A percentile compares a stretch with the other conserved stretches of the same genome.
Evolutionary conservation across 768 basidiomycete genomes (phyloP).

Genomic region (Grammothele lineata): DNA sequence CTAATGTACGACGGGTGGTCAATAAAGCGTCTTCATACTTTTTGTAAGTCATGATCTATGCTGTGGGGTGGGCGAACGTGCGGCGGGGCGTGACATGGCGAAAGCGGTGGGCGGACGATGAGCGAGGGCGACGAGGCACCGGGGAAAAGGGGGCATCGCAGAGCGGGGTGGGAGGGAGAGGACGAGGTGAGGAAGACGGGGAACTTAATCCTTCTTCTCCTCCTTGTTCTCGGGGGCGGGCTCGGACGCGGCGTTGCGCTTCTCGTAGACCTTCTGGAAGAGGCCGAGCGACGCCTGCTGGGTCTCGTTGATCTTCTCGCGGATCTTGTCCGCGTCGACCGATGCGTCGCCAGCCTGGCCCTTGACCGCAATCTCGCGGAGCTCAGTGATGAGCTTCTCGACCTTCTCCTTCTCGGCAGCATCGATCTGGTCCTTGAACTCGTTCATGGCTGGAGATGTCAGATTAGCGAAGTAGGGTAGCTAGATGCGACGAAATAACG

Average conservation of each 20-base stretch:
- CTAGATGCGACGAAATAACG: slow-evolving; percentile 28
- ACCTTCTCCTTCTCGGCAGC: slow-evolving; percentile 93
- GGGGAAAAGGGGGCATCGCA: background rate
- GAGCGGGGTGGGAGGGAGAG: background rate
- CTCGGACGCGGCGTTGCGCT: slow-evolving; percentile 60
- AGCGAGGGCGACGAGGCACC: background rate
- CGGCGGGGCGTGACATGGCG: background rate
- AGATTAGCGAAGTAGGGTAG: too few species aligned
- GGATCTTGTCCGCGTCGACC: slow-evolving; percentile 82
- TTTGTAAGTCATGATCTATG: slow-evolving; percentile 15
- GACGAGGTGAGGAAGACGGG: slow-evolving; percentile 9
- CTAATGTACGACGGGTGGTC: slow-evolving; percentile 10
- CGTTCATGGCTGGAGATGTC: slow-evolving; percentile 78
- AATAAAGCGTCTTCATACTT: slow-evolving; percentile 15
- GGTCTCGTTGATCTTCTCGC: slow-evolving; percentile 89
- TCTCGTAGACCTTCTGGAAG: slow-evolving; percentile 98
- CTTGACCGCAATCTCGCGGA: slow-evolving; percentile 85
- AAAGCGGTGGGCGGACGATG: background rate
- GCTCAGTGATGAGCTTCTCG: slow-evolving; percentile 76
- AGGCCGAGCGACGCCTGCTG: slow-evolving; percentile 93
- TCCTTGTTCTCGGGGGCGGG: slow-evolving; percentile 41
- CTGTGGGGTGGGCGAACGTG: slow-evolving; percentile 4
- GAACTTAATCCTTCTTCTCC: slow-evolving; percentile 82
- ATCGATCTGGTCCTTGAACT: slow-evolving; percentile 98
- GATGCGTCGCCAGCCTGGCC: slow-evolving; percentile 82